phyloP scores from a whole-genome alignment of 2,329 filamentous ascomycete species.

The Microsporum audouinii region DNA sequence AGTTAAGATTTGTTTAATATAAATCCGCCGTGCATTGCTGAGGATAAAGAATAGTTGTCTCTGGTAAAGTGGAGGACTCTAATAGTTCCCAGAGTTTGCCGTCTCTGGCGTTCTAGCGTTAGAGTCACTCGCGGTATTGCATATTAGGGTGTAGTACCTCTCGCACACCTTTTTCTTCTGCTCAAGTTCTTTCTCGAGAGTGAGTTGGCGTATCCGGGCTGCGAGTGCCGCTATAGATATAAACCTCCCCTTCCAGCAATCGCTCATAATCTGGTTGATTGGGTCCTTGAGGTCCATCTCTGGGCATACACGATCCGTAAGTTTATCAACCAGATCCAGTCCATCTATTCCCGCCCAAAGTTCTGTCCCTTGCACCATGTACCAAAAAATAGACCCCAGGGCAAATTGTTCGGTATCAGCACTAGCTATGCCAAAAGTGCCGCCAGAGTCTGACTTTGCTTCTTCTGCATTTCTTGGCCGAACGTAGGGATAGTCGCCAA shows the following conservation, averaged over 20 bases:
- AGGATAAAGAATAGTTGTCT: too few species aligned
- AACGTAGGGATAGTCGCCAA: conserved; percentile 6
- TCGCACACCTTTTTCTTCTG: not conserved
- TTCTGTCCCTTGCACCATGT: not conserved
- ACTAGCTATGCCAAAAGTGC: conserved; percentile 6
- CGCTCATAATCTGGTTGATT: not conserved
- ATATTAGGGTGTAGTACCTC: not conserved
- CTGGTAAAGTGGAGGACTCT: too few species aligned
- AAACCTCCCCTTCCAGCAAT: not conserved
- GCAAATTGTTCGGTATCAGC: conserved; percentile 11
- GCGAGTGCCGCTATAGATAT: not conserved
- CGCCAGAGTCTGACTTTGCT: conserved; percentile 2
- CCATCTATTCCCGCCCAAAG: not conserved
- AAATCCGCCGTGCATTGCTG: too few species aligned
- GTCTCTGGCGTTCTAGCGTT: too few species aligned
- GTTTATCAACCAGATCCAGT: not conserved
- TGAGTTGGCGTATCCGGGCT: not conserved
- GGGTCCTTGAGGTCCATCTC: not conserved
- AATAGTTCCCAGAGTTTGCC: too few species aligned
- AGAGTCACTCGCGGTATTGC: too few species aligned
- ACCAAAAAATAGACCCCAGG: conserved; percentile 9
- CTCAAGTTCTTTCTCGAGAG: not conserved
- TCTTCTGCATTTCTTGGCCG: not conserved
- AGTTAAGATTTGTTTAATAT: too few species aligned
- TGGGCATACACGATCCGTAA: not conserved